Base-by-base conservation (phyloP, 805 yeast genomes). In the Scheffersomyces stipitis region DNA sequence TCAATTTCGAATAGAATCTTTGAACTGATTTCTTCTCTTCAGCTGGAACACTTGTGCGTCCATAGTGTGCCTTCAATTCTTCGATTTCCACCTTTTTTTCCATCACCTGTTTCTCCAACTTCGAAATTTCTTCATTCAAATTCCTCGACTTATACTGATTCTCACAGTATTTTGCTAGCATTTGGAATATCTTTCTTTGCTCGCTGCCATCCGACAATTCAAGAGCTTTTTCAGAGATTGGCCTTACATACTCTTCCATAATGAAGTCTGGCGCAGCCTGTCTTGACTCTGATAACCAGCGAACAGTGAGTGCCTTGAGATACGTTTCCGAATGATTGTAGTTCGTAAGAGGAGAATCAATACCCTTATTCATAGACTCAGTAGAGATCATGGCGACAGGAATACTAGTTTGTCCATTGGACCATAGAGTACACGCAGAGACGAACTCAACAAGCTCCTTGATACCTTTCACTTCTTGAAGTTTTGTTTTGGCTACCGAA, bases 81-180 rank as follows among this genome's bases (percentile, higher is more conserved):
- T 65, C 63, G 12, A 78, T 59, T 36, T 83, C 88, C 1, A 49
- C 50, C 13, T 58, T 58, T 40, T 75, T 78, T 7, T 57, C 60
- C 2, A 49, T 42, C n/a, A 73, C 64, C 26, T 78, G 57, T 14
- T 51, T 59, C 15, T 66, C 64, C 4, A 67, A 49, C 22, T 66
- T 70, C 9, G 51, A 45, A 1, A 83, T 65, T 12, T 75, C 75
- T 3, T 70, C 74, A 28, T 62, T 67, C 14, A 72, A 52, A 2
- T 62, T 59, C 4, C 69, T 53, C 4, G 75, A 69, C 42, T 74
- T 71, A 18, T 75, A 59, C 48, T 86, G 90, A 5, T 66, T 60
- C 48, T 83, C 84, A 54, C 96, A 85, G 52, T 89, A 89, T 20
- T 71, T 65, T 0, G 90, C 97, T 47, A 84, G 71, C 2, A 71